Base-by-base conservation (phyloP, 2,329 filamentous ascomycete species). In the Teratosphaeriaceae sp. region DNA sequence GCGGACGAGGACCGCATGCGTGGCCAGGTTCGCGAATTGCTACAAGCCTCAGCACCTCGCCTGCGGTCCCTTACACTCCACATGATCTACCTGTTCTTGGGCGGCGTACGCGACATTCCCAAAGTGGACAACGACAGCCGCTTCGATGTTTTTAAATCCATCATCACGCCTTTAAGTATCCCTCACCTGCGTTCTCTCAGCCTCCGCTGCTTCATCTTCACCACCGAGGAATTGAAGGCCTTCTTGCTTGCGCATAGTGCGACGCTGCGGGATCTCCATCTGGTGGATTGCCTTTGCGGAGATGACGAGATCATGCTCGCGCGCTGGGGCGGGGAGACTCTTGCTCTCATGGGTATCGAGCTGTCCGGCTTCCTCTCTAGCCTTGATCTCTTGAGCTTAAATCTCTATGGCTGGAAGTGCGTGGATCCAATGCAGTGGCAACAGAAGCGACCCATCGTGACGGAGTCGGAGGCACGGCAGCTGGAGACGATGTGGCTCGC, bases 51-150 rank as follows among this genome's bases (percentile, higher is more conserved):
- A 16, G 18, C 30, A 16, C 30, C 30, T 34, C 30, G 16, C 9
- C 30, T 34, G 9, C 30, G 30, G 30, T 34, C 30, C 18, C 30
- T 34, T 18, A 34, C 16, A 18, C 9, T 34, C 30, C 16, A 34
- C 18, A 34, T 34, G 16, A 34, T 34, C 9, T 34, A 34, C 30
- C 30, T 34, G 30, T 34, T 34, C 30, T 34, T 9, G 30, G 30
- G 30, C 9, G 30, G 30, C 30, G 30, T 34, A 16, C 16, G 18
- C 30, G 30, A 34, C 9, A 16, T 34, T 34, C 30, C 30, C 18
- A 34, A 34, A 16, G 9, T 34, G 16, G 30, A 34, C 30, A 34
- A 34, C 18, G 18, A 34, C 30, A 16, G 9, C 30, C 16, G 16
- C 9, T 34, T 34, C 30, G 30, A 34, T 16, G 30, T 34, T 16